Evolutionary conservation across 1,284 basidiomycete species (phyloP).

Genomic region (Ganoderma lucidum): DNA sequence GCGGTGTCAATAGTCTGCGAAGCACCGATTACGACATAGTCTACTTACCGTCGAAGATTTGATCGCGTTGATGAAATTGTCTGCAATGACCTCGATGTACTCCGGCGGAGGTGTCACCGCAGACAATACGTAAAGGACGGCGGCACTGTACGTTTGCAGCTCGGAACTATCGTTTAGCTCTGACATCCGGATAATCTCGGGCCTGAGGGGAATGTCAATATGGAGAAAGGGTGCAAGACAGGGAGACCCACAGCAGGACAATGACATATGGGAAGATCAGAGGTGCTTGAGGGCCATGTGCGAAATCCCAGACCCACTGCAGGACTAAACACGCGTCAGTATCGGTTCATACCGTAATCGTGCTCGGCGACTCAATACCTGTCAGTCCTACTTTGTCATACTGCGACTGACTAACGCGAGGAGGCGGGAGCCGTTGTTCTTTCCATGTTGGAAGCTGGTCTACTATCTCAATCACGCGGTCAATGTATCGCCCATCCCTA

Average conservation of each 20-base stretch:
- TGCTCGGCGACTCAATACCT: conserved; percentile 51
- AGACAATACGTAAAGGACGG: conserved; percentile 79
- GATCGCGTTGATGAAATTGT: conserved; percentile 70
- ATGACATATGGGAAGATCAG: conserved; percentile 80
- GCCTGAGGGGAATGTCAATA: conserved; percentile 49
- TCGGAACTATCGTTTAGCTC: conserved; percentile 83
- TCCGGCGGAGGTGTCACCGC: conserved; percentile 70
- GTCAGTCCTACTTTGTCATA: conserved; percentile 91
- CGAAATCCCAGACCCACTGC: conserved; percentile 81
- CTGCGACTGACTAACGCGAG: conserved; percentile 80
- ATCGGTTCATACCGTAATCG: not conserved
- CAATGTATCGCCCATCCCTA: conserved; percentile 66
- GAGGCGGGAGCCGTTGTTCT: conserved; percentile 82
- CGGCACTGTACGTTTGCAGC: conserved; percentile 74
- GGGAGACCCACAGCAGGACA: conserved; percentile 70
- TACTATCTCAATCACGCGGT: conserved; percentile 63
- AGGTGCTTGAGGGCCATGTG: conserved; percentile 72
- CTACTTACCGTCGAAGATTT: conserved; percentile 69
- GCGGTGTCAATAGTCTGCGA: conserved; percentile 10
- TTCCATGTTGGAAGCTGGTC: conserved; percentile 71
- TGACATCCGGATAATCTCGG: conserved; percentile 82
- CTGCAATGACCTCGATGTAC: conserved; percentile 66
- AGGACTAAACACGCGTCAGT: conserved; percentile 57
- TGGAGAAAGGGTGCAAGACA: not conserved
- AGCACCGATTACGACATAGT: conserved; percentile 14